Base-by-base conservation (phyloP, 257 asterid genomes). In the Jacaranda copaia region DNA sequence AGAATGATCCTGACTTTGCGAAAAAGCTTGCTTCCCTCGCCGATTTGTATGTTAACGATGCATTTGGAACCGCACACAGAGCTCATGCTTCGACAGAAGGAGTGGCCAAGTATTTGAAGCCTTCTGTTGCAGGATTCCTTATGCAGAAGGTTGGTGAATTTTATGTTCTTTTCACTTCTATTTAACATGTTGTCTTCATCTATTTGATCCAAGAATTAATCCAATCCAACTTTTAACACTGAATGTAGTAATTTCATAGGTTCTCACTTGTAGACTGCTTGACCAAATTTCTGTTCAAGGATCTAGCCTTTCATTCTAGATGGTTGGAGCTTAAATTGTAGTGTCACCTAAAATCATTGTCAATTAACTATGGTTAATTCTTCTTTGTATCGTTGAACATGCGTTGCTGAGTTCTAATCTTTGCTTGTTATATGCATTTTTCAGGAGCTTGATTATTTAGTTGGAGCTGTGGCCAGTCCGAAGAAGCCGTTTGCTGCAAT, bases 401-500 rank as follows among this genome's bases (percentile, higher is more conserved):
- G 53, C 25, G 55, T 45, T 82, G 66, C 48, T 5, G 12, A 36
- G 19, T 72, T 66, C 1, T 80, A 51, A 63, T 57, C 0, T 7
- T 6, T 70, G 35, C 10, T 10, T 49, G 10, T 65, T 60, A 53
- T 25, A 42, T 80, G 55, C 6, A 64, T 77, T 62, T 79, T 74
- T 77, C 90, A 92, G 96, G 97, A 92, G 81, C 96, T 92, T 82
- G 96, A 92, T 84, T 90, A 90, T 81, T 70, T 92, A 8, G 96
- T 87, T 36, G 96, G 96, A 38, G 97, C 93, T 68, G 95, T 92
- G 59, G 55, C 95, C 48, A 92, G 88, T 40, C 96, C 96, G 6
- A 87, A 86, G 89, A 90, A 89, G 87, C 97, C 96, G 48, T 92
- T 89, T 85, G 96, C 96, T 66, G 97, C 97, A 45, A 90, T 92